These are phyloP conservation scores for Neonectria sp. DNA, from an alignment of 2,329 filamentous ascomycete genomes.

Conservation along the genomic window DNA sequence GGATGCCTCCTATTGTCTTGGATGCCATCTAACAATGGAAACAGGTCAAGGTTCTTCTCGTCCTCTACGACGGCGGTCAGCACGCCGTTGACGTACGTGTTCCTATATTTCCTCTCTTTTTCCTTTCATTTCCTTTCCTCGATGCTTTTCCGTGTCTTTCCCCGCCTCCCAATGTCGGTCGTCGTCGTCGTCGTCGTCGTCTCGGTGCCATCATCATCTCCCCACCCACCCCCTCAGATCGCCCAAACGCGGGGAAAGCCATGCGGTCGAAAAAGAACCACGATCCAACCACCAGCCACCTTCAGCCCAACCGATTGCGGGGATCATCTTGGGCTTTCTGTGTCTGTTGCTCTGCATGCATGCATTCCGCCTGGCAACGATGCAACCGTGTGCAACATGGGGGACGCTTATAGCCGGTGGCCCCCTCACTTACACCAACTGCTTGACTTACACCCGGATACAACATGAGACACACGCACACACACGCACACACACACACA, in stretches of 20 bases:
- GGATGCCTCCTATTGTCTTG: no score
- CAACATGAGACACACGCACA: slow-evolving; percentile 11
- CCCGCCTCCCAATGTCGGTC: slow-evolving; percentile 26
- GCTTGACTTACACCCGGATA: slow-evolving; percentile 22
- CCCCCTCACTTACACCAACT: slow-evolving; percentile 11
- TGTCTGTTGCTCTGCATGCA: slow-evolving; percentile 7
- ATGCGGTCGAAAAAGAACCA: slow-evolving; percentile 23
- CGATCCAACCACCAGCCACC: slow-evolving; percentile 42
- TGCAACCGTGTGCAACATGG: slow-evolving; percentile 11
- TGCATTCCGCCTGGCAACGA: slow-evolving; percentile 14
- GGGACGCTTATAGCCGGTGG: not conserved
- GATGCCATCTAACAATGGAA: slow-evolving; percentile 21
- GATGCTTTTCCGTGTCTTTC: slow-evolving; percentile 13
- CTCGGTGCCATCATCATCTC: slow-evolving; percentile 22
- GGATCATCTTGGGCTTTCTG: slow-evolving; percentile 20
- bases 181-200: slow-evolving; percentile 13
- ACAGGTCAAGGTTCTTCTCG: slow-evolving; percentile 95
- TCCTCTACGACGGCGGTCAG: slow-evolving; percentile 92
- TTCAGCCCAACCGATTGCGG: slow-evolving; percentile 40
- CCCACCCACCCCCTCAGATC: slow-evolving; percentile 41
- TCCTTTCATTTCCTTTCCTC: slow-evolving; percentile 12
- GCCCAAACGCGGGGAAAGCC: slow-evolving; percentile 48
- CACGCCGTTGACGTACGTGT: slow-evolving; percentile 85
- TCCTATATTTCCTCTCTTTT: slow-evolving; percentile 17
- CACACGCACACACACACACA: not conserved